phyloP scores from a whole-genome alignment of 352 stramenopile genomes.

The Phytophthora europaea region DNA sequence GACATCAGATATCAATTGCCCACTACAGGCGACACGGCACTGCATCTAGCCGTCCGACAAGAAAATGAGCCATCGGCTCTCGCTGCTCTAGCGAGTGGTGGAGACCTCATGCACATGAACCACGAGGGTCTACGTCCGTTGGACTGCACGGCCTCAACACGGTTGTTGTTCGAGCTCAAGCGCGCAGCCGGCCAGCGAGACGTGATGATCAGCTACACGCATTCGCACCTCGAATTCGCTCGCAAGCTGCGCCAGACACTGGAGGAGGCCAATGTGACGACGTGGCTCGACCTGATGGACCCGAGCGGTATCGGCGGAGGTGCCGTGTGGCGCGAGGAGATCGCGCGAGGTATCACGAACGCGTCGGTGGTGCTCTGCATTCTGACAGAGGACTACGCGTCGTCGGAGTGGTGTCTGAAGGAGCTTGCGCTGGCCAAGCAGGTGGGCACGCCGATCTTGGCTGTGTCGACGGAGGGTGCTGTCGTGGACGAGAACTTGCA shows the following conservation, averaged over 20 bases:
- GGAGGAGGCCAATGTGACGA: conserved; percentile 73
- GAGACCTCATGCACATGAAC: conserved; percentile 78
- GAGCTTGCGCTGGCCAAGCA: conserved; percentile 80
- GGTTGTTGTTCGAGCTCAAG: conserved; percentile 78
- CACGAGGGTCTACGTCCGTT: conserved; percentile 62
- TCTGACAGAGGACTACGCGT: conserved; percentile 73
- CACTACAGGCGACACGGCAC: conserved; percentile 62
- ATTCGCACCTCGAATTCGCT: conserved; percentile 79
- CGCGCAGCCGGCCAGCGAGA: conserved; percentile 71
- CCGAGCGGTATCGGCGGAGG: conserved; percentile 80
- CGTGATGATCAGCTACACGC: conserved; percentile 89
- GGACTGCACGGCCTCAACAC: conserved; percentile 75
- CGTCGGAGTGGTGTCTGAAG: conserved; percentile 81
- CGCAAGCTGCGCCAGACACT: conserved; percentile 71
- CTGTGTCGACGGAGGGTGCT: conserved; percentile 70
- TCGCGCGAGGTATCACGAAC: conserved; percentile 72
- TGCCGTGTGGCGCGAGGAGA: conserved; percentile 77
- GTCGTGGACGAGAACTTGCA: conserved; percentile 72
- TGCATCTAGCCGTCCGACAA: conserved; percentile 70
- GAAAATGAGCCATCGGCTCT: conserved; percentile 68
- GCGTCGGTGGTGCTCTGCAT: conserved; percentile 74
- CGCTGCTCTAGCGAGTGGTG: conserved; percentile 59
- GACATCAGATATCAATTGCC: conserved; percentile 74
- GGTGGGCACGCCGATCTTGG: conserved; percentile 71
- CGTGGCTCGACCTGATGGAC: conserved; percentile 84